Evolutionary conservation across 345 rosid genomes (phyloP), one percentile per base, ranked within the genome.

Genomic region (Pugionium cornutum): DNA sequence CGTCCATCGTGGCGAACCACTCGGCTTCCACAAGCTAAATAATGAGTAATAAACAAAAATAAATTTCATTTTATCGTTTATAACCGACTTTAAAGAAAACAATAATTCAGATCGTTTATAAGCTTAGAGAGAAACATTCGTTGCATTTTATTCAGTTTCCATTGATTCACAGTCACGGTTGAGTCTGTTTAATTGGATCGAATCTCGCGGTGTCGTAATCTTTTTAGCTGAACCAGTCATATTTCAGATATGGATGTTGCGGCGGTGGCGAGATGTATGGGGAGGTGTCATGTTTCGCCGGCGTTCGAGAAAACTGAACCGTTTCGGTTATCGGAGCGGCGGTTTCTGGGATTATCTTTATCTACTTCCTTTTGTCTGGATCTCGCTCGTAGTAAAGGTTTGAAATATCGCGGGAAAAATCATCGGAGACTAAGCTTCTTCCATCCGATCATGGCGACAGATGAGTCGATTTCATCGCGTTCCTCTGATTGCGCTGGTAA

Each of bases 391-490:
- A 3, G 7, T 27, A 18, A 29, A 27, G 7, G 45, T 48, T 49
- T 51, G 40, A 48, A 71, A 28, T 34, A 74, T 33, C 34, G 54
- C 53, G 36, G 32, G 37, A 9, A 58, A 28, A 51, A 34, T 61
- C 33, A 67, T 49, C 60, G 80, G 66, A 76, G 79, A 67, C 49
- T 57, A 61, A 66, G 72, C 55, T 61, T 53, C 46, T 50, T 65
- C 75, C 56, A 59, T 64, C 76, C 81, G 47, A 66, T 84, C 53
- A 55, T 53, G 76, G 89, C 89, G 25, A 68, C 52, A 64, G 81
- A 82, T 34, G 82, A 86, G 32, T 50, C 87, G 9, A 58, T 70
- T 34, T 49, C 75, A 8, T 62, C 81, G 48, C 37, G 5, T 37
- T 52, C 64, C n/a, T 61, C 64, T 57, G 73, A 58, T 76, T 52